A percentile compares a stretch with the other conserved stretches of the same genome.
Conservation (phyloP, 2,329 filamentous ascomycete species). For the Aspergillus uvarum region DNA sequence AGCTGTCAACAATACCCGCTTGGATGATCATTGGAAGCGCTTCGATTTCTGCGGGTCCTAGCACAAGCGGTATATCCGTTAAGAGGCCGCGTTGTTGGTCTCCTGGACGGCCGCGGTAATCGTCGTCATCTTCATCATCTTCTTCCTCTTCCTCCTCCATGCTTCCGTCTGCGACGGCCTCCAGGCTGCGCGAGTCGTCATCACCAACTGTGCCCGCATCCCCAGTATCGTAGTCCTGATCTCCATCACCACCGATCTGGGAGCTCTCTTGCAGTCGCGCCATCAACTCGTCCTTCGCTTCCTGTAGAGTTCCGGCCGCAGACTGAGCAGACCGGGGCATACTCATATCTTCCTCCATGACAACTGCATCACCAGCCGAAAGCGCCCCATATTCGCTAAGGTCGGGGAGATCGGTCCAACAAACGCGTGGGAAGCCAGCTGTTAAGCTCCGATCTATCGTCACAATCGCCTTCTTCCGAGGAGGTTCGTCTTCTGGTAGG, state of each 20-base stretch:
- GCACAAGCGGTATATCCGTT: slow-evolving; percentile 90
- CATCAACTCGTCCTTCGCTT: slow-evolving; percentile 53
- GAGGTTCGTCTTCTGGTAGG: slow-evolving; percentile 36
- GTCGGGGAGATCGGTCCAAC: slow-evolving; percentile 47
- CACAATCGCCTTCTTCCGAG: slow-evolving; percentile 43
- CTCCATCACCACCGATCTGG: slow-evolving; percentile 40
- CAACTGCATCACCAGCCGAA: slow-evolving; percentile 37
- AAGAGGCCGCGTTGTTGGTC: slow-evolving; percentile 70
- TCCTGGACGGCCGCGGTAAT: slow-evolving; percentile 52
- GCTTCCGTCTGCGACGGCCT: slow-evolving; percentile 45
- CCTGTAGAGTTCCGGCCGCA: slow-evolving; percentile 51
- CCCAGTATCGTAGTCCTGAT: slow-evolving; percentile 43
- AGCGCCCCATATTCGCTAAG: slow-evolving; percentile 42
- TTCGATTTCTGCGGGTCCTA: slow-evolving; percentile 93
- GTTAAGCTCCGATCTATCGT: slow-evolving; percentile 44
- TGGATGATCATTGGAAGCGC: slow-evolving; percentile 97
- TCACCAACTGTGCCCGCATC: slow-evolving; percentile 45
- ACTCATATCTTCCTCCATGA: slow-evolving; percentile 47
- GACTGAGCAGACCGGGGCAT: slow-evolving; percentile 50
- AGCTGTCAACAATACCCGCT: slow-evolving; percentile 84
- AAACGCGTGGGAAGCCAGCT: slow-evolving; percentile 41
- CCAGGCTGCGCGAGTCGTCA: slow-evolving; percentile 44
- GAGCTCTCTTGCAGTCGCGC: slow-evolving; percentile 49
- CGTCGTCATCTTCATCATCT: slow-evolving; percentile 54
- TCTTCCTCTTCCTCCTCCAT: slow-evolving; percentile 55